These are phyloP conservation scores for Neoboletus brunneissimus DNA, from an alignment of 768 basidiomycete species.

Conservation along the genomic window DNA sequence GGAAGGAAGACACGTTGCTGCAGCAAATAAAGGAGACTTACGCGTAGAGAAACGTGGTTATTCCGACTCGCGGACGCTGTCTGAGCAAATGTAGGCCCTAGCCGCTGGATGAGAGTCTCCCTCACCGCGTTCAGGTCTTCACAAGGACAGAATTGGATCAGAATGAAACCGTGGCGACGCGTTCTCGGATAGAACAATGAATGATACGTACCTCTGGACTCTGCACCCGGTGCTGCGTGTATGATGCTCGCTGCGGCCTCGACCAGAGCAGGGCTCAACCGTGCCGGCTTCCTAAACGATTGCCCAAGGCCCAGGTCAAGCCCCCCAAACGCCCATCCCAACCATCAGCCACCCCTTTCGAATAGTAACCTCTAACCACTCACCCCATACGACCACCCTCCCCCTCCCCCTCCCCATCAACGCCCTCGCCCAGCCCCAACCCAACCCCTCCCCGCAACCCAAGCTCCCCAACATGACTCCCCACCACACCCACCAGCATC, in stretches of 20 bases:
- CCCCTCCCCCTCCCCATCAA: not conserved
- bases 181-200: not conserved
- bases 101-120: constrained; percentile 50
- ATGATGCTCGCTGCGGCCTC: constrained; percentile 72
- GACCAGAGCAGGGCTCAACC: constrained; percentile 48
- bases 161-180: not conserved
- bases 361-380: not conserved
- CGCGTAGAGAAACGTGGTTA: constrained; percentile 52
- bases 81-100: constrained; percentile 57
- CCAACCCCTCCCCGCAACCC: constrained; percentile 26
- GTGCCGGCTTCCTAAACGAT: constrained; percentile 29
- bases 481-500: constrained; percentile 60
- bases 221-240: constrained; percentile 52
- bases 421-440: not conserved
- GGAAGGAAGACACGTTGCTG: not conserved
- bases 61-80: constrained; percentile 51
- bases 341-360: constrained; percentile 1
- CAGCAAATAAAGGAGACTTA: constrained; percentile 21
- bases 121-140: constrained; percentile 59
- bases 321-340: not conserved
- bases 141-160: not conserved
- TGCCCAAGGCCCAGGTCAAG: not conserved
- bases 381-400: constrained; percentile 35
- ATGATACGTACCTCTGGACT: constrained; percentile 51
- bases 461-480: constrained; percentile 58